Evolutionary conservation across 176 grass and related monocot genomes (phyloP).

Genomic region (Pontederia crassipes): DNA sequence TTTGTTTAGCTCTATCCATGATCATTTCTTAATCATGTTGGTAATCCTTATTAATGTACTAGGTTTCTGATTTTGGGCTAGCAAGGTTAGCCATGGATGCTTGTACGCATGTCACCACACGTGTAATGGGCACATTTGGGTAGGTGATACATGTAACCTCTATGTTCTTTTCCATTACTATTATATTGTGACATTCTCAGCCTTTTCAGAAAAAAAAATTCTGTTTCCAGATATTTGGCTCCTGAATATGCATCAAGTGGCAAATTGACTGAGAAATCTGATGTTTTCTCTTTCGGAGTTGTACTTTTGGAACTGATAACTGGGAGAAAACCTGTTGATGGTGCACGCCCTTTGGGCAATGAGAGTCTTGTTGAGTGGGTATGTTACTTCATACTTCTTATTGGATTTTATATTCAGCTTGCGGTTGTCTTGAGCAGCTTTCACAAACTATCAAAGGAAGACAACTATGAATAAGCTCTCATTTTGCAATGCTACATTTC

Average conservation of each 20-base stretch:
- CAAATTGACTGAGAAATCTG: conserved; percentile 78
- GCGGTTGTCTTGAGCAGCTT: too few relatives aligned
- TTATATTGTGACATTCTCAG: neutral
- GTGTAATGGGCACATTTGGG: conserved; percentile 93
- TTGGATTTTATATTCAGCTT: neutral
- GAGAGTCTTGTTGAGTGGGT: conserved; percentile 98
- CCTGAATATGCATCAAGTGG: conserved; percentile 77
- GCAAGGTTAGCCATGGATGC: conserved; percentile 59
- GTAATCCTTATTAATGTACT: neutral
- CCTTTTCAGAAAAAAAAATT: too few relatives aligned
- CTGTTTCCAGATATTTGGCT: conserved; percentile 60
- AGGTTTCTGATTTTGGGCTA: conserved; percentile 85
- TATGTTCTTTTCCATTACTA: neutral
- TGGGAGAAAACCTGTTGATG: conserved; percentile 68
- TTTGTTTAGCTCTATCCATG: neutral
- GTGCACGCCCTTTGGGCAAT: conserved; percentile 47
- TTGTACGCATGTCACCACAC: conserved; percentile 64
- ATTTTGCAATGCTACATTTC: too few relatives aligned
- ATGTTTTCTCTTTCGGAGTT: conserved; percentile 89
- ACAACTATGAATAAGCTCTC: too few relatives aligned
- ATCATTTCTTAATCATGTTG: neutral
- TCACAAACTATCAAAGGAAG: too few relatives aligned
- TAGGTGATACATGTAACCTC: conserved; percentile 20
- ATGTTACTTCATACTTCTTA: conserved; percentile 24
- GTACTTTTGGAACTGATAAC: conserved; percentile 92